A percentile compares a stretch with the other conserved stretches of the same genome.
phyloP scores from a whole-genome alignment of 306 rosid genomes.

The Sesbania bispinosa region DNA sequence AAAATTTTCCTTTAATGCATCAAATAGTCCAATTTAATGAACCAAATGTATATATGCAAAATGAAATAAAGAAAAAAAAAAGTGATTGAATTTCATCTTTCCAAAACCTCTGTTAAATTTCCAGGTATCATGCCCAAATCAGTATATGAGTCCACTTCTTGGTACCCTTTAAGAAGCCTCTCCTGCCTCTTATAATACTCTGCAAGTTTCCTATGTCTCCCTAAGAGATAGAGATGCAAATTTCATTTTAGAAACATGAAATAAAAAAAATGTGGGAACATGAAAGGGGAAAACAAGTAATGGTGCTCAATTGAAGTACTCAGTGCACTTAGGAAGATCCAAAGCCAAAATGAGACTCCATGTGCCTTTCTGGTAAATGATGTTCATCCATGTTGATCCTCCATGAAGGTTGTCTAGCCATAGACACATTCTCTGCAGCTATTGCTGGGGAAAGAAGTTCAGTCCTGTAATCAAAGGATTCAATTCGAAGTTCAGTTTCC shows the following conservation, averaged over 20 bases:
- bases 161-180: slow-evolving; percentile 66
- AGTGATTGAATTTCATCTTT: neutral
- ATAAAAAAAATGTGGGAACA: neutral
- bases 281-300: neutral
- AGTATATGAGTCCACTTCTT: slow-evolving; percentile 64
- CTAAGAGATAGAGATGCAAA: slow-evolving; percentile 33
- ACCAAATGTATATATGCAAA: neutral
- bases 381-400: slow-evolving; percentile 67
- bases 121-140: slow-evolving; percentile 59
- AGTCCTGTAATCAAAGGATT: slow-evolving; percentile 55
- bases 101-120: slow-evolving; percentile 51
- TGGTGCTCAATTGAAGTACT: slow-evolving; percentile 27
- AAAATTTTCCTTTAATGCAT: neutral
- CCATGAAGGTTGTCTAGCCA: slow-evolving; percentile 71
- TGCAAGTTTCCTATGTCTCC: slow-evolving; percentile 57
- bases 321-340: slow-evolving; percentile 42
- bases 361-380: slow-evolving; percentile 49
- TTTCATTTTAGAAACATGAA: neutral
- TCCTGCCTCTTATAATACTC: slow-evolving; percentile 78
- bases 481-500: slow-evolving; percentile 44
- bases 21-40: neutral
- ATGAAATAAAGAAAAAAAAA: neutral
- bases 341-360: slow-evolving; percentile 51
- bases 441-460: slow-evolving; percentile 74
- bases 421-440: slow-evolving; percentile 30